Percentiles rank a stretch among this genome's conserved stretches.
Conservation (phyloP, 108 stramenopile genomes). For the Skeletonema potamos region DNA sequence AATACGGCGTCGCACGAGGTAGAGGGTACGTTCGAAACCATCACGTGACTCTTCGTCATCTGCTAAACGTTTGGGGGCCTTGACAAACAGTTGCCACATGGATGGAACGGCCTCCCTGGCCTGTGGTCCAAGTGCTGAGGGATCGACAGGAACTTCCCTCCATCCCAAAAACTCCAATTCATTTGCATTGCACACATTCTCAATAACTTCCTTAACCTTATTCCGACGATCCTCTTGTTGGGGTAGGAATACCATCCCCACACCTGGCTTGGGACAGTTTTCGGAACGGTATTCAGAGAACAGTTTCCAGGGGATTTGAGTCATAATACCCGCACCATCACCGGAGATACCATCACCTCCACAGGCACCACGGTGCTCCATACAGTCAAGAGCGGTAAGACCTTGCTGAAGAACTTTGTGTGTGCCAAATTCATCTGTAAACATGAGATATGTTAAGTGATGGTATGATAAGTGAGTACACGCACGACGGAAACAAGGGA, state of each 20-base stretch:
- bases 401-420: conserved; percentile 77
- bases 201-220: conserved; percentile 72
- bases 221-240: conserved; percentile 71
- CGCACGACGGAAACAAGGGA: neutral
- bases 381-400: conserved; percentile 78
- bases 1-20: conserved; percentile 85
- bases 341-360: conserved; percentile 88
- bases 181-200: conserved; percentile 78
- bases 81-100: conserved; percentile 95
- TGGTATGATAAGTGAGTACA: neutral
- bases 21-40: conserved; percentile 95
- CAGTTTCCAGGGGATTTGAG: conserved; percentile 94
- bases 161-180: conserved; percentile 89
- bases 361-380: conserved; percentile 90
- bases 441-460: neutral
- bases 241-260: conserved; percentile 94
- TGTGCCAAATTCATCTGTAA: conserved; percentile 66
- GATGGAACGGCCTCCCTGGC: conserved; percentile 72
- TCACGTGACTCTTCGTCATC: conserved; percentile 71
- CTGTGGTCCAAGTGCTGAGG: conserved; percentile 64
- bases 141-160: conserved; percentile 87
- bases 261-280: conserved; percentile 74
- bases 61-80: conserved; percentile 70
- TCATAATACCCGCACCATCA: conserved; percentile 95
- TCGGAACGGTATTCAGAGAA: conserved; percentile 67